Percentiles rank a stretch among this genome's conserved stretches.
Conservation (phyloP, 129 eudicot species). For the Heracleum sosnowskyi region DNA sequence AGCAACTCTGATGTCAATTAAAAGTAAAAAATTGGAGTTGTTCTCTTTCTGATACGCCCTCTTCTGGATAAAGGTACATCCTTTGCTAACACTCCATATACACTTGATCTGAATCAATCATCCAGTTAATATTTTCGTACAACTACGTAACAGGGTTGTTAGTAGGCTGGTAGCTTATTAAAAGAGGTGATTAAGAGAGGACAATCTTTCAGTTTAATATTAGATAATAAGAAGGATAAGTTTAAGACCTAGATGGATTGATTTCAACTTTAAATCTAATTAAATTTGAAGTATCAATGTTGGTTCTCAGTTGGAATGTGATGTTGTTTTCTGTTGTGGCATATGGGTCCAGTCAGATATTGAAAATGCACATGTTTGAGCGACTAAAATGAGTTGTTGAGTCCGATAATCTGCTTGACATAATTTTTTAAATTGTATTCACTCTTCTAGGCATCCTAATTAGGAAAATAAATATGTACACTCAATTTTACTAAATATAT, state of each 20-base stretch:
- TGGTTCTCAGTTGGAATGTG: no score
- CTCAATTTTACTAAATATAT: not conserved
- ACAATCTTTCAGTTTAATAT: not conserved
- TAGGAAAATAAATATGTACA: not conserved
- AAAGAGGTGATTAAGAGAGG: not conserved
- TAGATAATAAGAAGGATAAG: not conserved
- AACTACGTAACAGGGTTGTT: not conserved
- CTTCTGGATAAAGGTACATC: slow-evolving; percentile 88
- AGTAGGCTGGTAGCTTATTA: not conserved
- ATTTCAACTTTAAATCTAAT: no score
- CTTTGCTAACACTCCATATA: slow-evolving; percentile 9
- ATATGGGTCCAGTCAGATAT: not conserved
- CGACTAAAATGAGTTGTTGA: not conserved
- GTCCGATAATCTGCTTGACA: not conserved
- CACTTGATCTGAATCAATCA: not conserved
- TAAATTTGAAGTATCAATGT: no score
- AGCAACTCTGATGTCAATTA: not conserved
- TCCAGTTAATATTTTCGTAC: not conserved
- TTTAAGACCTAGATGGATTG: no score
- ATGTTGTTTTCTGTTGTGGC: not conserved
- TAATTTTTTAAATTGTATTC: no score
- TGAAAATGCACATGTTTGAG: not conserved
- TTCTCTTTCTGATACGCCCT: slow-evolving; percentile 54
- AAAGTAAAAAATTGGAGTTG: slow-evolving; percentile 48
- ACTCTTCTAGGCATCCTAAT: not conserved